Percentiles rank a stretch among this genome's conserved stretches.
Evolutionary conservation across 2,329 filamentous ascomycete genomes (phyloP).

Genomic region (Trichoderma semiorbis): DNA sequence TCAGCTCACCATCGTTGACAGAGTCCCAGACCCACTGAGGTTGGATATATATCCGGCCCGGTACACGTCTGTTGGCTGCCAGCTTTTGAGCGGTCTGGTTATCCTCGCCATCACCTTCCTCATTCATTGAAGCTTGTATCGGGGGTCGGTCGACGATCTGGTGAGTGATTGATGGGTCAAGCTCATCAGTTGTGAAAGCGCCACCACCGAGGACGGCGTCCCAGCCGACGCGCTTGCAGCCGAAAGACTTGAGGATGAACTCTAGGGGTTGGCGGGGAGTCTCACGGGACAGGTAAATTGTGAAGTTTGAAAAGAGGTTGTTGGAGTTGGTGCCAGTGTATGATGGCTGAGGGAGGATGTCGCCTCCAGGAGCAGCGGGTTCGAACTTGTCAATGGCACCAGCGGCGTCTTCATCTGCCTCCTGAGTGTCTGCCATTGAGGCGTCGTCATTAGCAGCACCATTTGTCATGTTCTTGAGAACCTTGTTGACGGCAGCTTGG

Average conservation of each 20-base stretch:
- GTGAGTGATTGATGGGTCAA: constrained; percentile 86
- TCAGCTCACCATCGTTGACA: constrained; percentile 84
- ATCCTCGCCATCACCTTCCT: constrained; percentile 51
- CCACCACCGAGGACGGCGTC: constrained; percentile 86
- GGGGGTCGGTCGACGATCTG: constrained; percentile 91
- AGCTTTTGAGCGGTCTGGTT: constrained; percentile 61
- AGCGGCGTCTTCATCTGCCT: constrained; percentile 47
- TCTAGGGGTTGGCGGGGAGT: constrained; percentile 87
- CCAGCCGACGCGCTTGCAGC: constrained; percentile 95
- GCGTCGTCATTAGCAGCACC: constrained; percentile 37
- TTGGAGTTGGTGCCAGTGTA: constrained; percentile 63
- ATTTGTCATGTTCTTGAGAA: constrained; percentile 49
- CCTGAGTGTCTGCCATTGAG: constrained; percentile 37
- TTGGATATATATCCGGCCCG: constrained; percentile 90
- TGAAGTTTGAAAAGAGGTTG: constrained; percentile 81
- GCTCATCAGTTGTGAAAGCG: constrained; percentile 85
- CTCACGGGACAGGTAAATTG: constrained; percentile 90
- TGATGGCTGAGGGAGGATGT: constrained; percentile 77
- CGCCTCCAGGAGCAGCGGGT: constrained; percentile 76
- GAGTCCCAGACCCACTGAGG: constrained; percentile 99
- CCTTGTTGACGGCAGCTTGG: constrained; percentile 65
- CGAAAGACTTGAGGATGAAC: constrained; percentile 89
- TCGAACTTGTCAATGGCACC: constrained; percentile 88
- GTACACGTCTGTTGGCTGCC: constrained; percentile 67
- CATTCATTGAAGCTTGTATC: constrained; percentile 56